These are phyloP conservation scores for Dictyostelium purpureum DNA, from an alignment of 78 protist genomes.

Conservation along the genomic window DNA sequence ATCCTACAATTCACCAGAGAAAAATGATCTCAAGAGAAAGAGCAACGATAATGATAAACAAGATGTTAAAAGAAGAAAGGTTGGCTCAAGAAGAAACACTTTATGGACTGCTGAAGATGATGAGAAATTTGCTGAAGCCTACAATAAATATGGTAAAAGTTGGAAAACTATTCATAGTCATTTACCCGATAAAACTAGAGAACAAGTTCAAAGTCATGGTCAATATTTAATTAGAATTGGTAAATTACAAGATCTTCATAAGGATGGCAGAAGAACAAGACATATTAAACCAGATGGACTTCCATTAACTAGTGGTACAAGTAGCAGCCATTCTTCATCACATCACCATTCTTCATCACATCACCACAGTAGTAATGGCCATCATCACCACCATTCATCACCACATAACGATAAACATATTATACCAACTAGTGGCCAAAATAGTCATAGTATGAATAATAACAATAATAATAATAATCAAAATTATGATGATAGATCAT, in stretches of 20 bases:
- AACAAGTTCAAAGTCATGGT: slow-evolving; percentile 78
- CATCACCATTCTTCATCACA: background rate
- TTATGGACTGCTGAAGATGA: slow-evolving; percentile 73
- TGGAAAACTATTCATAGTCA: slow-evolving; percentile 76
- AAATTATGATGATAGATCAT: slow-evolving; percentile 12
- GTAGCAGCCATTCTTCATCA: background rate
- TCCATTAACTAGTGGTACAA: background rate
- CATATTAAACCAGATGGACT: slow-evolving; percentile 5
- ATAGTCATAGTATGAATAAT: background rate
- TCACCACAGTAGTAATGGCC: background rate
- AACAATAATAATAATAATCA: background rate
- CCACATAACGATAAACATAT: background rate
- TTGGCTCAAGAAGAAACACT: slow-evolving; percentile 52
- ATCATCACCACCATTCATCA: background rate
- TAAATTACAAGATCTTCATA: slow-evolving; percentile 59
- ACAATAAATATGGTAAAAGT: slow-evolving; percentile 65
- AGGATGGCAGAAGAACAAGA: slow-evolving; percentile 78
- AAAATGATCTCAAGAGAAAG: slow-evolving; percentile 38
- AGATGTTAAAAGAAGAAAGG: slow-evolving; percentile 19
- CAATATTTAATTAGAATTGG: slow-evolving; percentile 77
- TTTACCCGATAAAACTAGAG: slow-evolving; percentile 75
- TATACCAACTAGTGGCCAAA: background rate
- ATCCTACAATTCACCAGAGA: background rate
- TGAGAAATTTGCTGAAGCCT: slow-evolving; percentile 68
- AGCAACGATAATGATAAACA: background rate